These are phyloP conservation scores for Kazachstania sp. DNA, from an alignment of 1,139 yeast genomes.

Conservation along the genomic window DNA sequence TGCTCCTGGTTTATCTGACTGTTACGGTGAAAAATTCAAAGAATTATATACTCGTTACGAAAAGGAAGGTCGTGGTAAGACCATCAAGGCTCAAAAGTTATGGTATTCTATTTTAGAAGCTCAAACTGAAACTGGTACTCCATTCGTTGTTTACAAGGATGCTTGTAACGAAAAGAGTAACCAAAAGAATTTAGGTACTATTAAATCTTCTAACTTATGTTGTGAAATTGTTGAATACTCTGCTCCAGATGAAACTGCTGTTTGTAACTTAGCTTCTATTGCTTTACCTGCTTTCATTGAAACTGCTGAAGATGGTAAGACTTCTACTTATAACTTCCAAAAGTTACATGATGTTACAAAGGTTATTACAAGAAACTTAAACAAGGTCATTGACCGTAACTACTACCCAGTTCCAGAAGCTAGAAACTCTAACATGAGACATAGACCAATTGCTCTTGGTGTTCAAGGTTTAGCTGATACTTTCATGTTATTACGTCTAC, in stretches of 20 bases:
- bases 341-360: constrained; percentile 66
- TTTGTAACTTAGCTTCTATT: constrained; percentile 81
- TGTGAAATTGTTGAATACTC: constrained; percentile 88
- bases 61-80: constrained; percentile 59
- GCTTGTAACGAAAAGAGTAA: constrained; percentile 76
- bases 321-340: constrained; percentile 56
- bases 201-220: constrained; percentile 82
- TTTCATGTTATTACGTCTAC: constrained; percentile 66
- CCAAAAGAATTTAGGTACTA: constrained; percentile 79
- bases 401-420: constrained; percentile 72
- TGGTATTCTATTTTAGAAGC: constrained; percentile 85
- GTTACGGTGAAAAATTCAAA: constrained; percentile 75
- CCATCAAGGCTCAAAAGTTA: constrained; percentile 75
- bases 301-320: constrained; percentile 39
- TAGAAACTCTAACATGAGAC: constrained; percentile 56
- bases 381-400: constrained; percentile 70
- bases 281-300: constrained; percentile 63
- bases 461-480: constrained; percentile 87
- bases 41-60: constrained; percentile 64
- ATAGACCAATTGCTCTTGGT: constrained; percentile 83
- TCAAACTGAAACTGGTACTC: constrained; percentile 89
- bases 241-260: constrained; percentile 81
- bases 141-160: constrained; percentile 86
- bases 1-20: constrained; percentile 75
- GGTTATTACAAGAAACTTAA: constrained; percentile 65